Evolutionary conservation across 495 filamentous ascomycete species (phyloP).

Genomic region (Podospora sp.): DNA sequence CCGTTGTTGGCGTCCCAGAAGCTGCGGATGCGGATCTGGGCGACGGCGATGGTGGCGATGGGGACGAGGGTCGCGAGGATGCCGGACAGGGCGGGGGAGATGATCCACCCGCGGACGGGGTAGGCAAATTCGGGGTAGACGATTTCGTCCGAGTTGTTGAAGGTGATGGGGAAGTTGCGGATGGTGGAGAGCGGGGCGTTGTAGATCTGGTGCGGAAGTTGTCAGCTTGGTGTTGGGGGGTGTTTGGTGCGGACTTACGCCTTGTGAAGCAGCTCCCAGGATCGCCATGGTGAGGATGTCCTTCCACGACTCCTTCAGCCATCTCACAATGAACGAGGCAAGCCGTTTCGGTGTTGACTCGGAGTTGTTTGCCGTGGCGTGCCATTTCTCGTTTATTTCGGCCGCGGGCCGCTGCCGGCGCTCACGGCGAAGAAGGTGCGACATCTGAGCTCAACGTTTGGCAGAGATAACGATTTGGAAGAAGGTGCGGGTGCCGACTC

Average conservation of each 20-base stretch:
- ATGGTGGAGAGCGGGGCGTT: constrained; percentile 56
- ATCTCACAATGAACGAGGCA: constrained; percentile 34
- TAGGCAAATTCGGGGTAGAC: constrained; percentile 65
- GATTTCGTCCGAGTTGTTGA: constrained; percentile 55
- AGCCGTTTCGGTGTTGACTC: neutral
- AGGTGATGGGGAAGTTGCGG: constrained; percentile 60
- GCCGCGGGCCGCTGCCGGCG: neutral
- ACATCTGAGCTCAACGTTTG: neutral
- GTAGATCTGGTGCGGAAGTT: constrained; percentile 50
- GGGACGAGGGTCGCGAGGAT: constrained; percentile 58
- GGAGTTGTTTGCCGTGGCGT: neutral
- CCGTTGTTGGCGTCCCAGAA: constrained; percentile 72
- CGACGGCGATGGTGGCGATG: constrained; percentile 57
- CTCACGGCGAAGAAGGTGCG: neutral
- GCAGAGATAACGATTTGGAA: neutral
- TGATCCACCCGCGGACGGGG: constrained; percentile 61
- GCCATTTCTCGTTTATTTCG: neutral
- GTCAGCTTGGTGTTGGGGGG: constrained; percentile 11
- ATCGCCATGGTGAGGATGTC: constrained; percentile 60
- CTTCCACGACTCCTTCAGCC: constrained; percentile 59
- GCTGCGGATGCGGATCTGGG: constrained; percentile 62
- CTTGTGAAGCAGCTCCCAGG: constrained; percentile 60
- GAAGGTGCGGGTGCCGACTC: neutral
- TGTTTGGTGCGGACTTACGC: constrained; percentile 48
- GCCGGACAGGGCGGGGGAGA: constrained; percentile 62